A percentile compares a stretch with the other conserved stretches of the same genome.
These are phyloP conservation scores for Pichia sp. DNA, from an alignment of 1,139 yeast species.

Conservation along the genomic window DNA sequence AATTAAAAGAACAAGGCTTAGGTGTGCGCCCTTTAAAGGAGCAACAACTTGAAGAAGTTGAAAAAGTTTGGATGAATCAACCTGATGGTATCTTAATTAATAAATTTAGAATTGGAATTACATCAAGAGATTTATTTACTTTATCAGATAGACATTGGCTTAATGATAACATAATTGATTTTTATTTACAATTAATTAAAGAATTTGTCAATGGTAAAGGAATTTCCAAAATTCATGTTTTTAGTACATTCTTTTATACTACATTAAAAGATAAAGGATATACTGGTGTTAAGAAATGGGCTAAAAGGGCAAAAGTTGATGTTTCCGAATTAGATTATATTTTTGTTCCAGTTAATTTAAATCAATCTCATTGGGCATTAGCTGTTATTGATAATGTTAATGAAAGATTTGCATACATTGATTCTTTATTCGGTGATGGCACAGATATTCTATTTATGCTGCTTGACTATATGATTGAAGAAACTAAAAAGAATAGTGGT, in stretches of 20 bases:
- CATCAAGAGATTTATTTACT: constrained; percentile 63
- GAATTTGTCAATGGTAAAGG: constrained; percentile 73
- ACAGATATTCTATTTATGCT: constrained; percentile 49
- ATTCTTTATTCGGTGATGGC: constrained; percentile 65
- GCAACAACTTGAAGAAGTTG: constrained; percentile 33
- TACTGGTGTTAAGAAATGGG: constrained; percentile 82
- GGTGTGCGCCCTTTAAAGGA: constrained; percentile 26
- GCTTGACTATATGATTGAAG: constrained; percentile 55
- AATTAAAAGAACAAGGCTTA: constrained; percentile 26
- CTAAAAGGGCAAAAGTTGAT: constrained; percentile 71
- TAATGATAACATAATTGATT: constrained; percentile 86
- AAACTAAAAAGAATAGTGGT: constrained; percentile 49
- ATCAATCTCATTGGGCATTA: constrained; percentile 88
- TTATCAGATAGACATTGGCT: constrained; percentile 73
- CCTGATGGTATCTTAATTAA: constrained; percentile 32
- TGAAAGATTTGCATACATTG: constrained; percentile 62
- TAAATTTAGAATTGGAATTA: constrained; percentile 53
- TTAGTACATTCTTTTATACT: constrained; percentile 84
- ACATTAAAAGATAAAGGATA: constrained; percentile 70
- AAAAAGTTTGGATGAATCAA: constrained; percentile 31
- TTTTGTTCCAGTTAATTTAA: constrained; percentile 77
- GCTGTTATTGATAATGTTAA: constrained; percentile 65
- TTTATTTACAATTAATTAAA: constrained; percentile 65
- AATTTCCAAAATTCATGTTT: constrained; percentile 52
- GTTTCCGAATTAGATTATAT: constrained; percentile 59